Percentiles rank a stretch among this genome's conserved stretches.
Evolutionary conservation across 208 protist genomes (phyloP).

Genomic region (Novymonas esmeraldas): DNA sequence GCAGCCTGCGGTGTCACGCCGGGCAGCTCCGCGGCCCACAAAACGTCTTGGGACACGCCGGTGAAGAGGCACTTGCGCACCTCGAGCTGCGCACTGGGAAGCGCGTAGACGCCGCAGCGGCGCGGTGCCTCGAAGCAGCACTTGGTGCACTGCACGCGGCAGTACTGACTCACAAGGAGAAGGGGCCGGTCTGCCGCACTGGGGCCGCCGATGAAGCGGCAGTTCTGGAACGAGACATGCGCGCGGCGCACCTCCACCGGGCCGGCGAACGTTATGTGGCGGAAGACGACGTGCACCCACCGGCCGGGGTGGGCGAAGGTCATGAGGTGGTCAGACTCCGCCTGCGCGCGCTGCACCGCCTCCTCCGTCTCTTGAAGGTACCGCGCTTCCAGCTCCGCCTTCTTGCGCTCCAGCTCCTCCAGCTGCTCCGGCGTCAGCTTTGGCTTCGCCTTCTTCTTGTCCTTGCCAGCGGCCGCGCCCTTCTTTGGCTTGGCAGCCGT

Average conservation of each 20-base stretch:
- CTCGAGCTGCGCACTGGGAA: slow-evolving; percentile 55
- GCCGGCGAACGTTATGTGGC: slow-evolving; percentile 75
- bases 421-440: slow-evolving; percentile 71
- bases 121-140: slow-evolving; percentile 77
- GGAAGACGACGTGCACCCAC: slow-evolving; percentile 69
- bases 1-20: slow-evolving; percentile 10
- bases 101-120: slow-evolving; percentile 66
- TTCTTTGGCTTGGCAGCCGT: slow-evolving; percentile 24
- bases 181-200: slow-evolving; percentile 36
- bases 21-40: slow-evolving; percentile 7
- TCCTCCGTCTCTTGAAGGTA: slow-evolving; percentile 68
- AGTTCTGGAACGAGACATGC: slow-evolving; percentile 86
- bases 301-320: slow-evolving; percentile 84
- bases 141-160: slow-evolving; percentile 61
- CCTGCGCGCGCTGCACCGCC: slow-evolving; percentile 54
- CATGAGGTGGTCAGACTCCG: slow-evolving; percentile 80
- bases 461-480: slow-evolving; percentile 17
- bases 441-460: slow-evolving; percentile 46
- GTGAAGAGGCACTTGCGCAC: slow-evolving; percentile 79
- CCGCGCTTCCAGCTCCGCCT: slow-evolving; percentile 56
- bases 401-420: slow-evolving; percentile 65
- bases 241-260: slow-evolving; percentile 72
- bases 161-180: slow-evolving; percentile 82
- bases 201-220: slow-evolving; percentile 47
- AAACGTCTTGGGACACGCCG: slow-evolving; percentile 33